Evolutionary conservation across 2,329 filamentous ascomycete species (phyloP), one percentile per base, ranked within the genome.

Genomic region (Microcera coccophila): DNA sequence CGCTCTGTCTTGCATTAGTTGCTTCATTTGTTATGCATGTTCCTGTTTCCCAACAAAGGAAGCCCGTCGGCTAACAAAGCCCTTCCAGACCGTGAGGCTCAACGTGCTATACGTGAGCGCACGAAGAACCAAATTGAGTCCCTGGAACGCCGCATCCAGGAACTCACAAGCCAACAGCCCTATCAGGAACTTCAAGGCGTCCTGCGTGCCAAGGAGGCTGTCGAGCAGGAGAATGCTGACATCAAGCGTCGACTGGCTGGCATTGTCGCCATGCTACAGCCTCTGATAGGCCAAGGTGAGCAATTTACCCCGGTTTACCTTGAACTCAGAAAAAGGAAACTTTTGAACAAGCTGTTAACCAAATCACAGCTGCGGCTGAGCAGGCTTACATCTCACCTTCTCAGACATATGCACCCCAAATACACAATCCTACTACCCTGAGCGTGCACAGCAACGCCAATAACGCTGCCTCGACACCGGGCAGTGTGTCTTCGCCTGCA

Each of bases 151-250:
- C 76, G 79, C 48, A 90, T 94, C 48, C 74, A 78, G 42, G 85
- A 91, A 49, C 74, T 94, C 53, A 87, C 86, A 44, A 84, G 78
- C 44, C 85, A 89, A 66, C 82, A 90, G 63, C 87, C 88, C 0
- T 90, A 90, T 56, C 83, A 87, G 61, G 89, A 95, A 61, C 76
- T 95, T 16, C 87, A 94, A 64, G 73, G 79, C 20, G 86, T 82
- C 9, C 65, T 91, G 42, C 75, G 80, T 22, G 82, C 89, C 64
- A 90, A 89, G 69, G 85, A 91, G 60, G 76, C 78, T 12, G 79
- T 89, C 40, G 80, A 89, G 67, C 79, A 80, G 22, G 88, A 95
- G 67, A 91, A 93, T 69, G 78, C 80, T 47, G 85, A 90, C 50
- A 84, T 94, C 50, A 84, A 82, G 58, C 74, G 78, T 60, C 78